Base-by-base conservation (phyloP, 1,284 basidiomycete species). In the Salmacisia buchloeana region DNA sequence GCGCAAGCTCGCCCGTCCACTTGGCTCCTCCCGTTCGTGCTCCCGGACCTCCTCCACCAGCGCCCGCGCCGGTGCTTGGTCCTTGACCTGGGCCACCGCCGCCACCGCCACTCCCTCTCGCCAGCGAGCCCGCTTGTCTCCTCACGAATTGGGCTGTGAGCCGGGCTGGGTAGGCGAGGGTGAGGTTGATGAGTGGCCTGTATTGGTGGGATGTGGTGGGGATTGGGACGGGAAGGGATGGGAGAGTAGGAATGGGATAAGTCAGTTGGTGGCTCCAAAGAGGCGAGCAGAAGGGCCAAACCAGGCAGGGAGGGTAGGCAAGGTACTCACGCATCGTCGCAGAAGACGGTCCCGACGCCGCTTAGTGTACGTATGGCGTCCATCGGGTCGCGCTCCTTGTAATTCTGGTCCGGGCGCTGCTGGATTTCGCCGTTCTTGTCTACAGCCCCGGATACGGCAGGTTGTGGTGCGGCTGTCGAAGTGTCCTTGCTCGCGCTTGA, bases 1-100 rank as follows among this genome's bases (percentile, higher is more conserved):
- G 27, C 29, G 49, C 31, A 7, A 54, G 49, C 49, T 54, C 49
- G 27, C 49, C 49, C 10, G 49, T 54, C 49, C 49, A 54, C 49
- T 18, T 38, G 9, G 36, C 36, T 9, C 18, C 18, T n/a, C 23
- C 6, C 5, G 39, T 21, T 18, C 3, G 18, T 4, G 39, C 39
- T n/a, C 18, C 18, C 15, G 39, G 18, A 4, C 18, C 5, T 43
- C 18, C 39, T 21, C 18, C 39, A n/a, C 39, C 23, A 21, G 6
- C 39, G 39, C 23, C 39, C 5, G 39, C 4, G 15, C 39, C 39
- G 18, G 39, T n/a, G 39, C 39, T 43, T 4, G 39, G 15, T 21
- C 18, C 18, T 43, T 15, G 39, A 6, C 18, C 18, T 21, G 4
- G 15, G 39, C 39, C 6, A 43, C 23, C 15, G 39, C 23, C 18